A percentile compares a stretch with the other conserved stretches of the same genome.
Conservation (phyloP, 495 filamentous ascomycete species). For the Evansstolkia leycettana region DNA sequence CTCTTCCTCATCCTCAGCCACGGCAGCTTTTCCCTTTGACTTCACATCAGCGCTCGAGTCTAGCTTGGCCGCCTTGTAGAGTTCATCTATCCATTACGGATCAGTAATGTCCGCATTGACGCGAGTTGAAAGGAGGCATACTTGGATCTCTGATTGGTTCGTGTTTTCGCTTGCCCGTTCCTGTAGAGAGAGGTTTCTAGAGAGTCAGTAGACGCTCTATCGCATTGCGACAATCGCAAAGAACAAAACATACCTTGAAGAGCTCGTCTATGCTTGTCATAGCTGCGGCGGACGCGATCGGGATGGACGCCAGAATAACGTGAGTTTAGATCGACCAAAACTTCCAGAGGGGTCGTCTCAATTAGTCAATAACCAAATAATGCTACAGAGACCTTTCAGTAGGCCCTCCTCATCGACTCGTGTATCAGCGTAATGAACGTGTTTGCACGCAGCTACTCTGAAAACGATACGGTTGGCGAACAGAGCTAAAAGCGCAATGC, state of each 20-base stretch:
- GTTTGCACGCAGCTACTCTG: slow-evolving; percentile 13
- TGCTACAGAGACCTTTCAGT: too few species aligned
- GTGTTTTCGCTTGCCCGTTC: slow-evolving; percentile 61
- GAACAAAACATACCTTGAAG: slow-evolving; percentile 54
- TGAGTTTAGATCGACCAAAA: too few species aligned
- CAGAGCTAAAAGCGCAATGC: slow-evolving; percentile 23
- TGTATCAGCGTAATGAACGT: neutral
- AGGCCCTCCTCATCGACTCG: neutral
- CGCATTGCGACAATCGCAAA: neutral
- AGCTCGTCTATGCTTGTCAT: slow-evolving; percentile 76
- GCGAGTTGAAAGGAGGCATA: slow-evolving; percentile 24
- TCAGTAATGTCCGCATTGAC: slow-evolving; percentile 17
- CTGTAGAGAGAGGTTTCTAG: slow-evolving; percentile 32
- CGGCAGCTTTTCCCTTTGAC: slow-evolving; percentile 45
- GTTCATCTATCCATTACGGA: slow-evolving; percentile 38
- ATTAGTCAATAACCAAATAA: too few species aligned
- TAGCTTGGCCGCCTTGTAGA: slow-evolving; percentile 81
- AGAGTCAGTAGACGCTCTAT: neutral
- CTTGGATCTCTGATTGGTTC: slow-evolving; percentile 59
- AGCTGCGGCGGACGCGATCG: slow-evolving; percentile 12
- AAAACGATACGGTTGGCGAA: slow-evolving; percentile 22
- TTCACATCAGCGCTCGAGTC: slow-evolving; percentile 47
- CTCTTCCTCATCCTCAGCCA: slow-evolving; percentile 46
- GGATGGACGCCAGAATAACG: too few species aligned
- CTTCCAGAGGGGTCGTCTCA: too few species aligned